Base-by-base conservation (phyloP, 768 basidiomycete genomes). In the Boletus insuetus region DNA sequence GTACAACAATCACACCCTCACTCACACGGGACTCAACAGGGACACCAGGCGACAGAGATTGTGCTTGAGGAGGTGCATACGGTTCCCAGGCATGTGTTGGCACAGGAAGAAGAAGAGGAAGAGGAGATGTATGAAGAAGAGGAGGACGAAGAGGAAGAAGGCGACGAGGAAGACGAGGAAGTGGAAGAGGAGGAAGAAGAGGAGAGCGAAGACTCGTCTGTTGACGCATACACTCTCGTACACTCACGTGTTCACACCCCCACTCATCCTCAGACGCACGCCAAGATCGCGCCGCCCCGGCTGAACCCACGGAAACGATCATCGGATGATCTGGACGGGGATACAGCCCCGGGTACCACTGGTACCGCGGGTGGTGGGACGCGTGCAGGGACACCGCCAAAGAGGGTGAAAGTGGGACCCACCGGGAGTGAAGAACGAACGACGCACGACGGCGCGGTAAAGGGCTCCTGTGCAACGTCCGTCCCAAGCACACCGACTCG, bases 371-470 rank as follows among this genome's bases (percentile, higher is more conserved):
- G 46, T 41, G 29, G 46, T 41, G 57, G n/a, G 17, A 35, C 55
- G 16, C 64, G 64, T 22, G 49, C 58, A 11, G 59, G 65, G 8
- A 77, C 78, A 0, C 77, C 78, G 12, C 77, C 77, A 9, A 79
- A 79, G 58, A 73, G 77, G 44, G 67, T 60, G 24, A 69, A 76
- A 46, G 54, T 64, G 20, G 66, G 58, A 14, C 42, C 55, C 3
- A 19, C 45, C 5, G 45, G 10, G 9, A 24, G n/a, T 7, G 64
- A 64, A 32, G 60, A 55, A 37, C 59, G 20, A 29, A 20, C 45
- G n/a, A 49, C 45, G 22, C n/a, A 37, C 4, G 44, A 53, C 1
- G 32, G 13, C 2, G 17, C 2, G 24, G 24, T 17, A 6, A 51
- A 58, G n/a, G 38, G 38, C 3, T 11, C 48, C 0, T 6, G 34